Percentiles rank a stretch among this genome's conserved stretches.
Conservation (phyloP, 2,329 filamentous ascomycete species). For the Plenodomus tracheiphilus region DNA sequence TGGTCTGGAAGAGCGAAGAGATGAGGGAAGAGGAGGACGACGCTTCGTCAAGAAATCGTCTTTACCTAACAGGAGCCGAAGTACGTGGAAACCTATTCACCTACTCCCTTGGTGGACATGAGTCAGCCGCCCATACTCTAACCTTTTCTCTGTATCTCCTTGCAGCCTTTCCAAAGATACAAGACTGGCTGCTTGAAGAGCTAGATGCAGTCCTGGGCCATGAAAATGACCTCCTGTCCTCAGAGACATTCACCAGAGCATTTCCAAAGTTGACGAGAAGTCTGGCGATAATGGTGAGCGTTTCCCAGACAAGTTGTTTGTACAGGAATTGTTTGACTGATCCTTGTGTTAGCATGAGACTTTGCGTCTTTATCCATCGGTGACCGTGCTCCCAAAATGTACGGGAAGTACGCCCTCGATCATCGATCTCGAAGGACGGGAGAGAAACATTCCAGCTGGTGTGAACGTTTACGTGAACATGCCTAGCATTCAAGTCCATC, state of each 20-base stretch:
- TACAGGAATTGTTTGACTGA: neutral
- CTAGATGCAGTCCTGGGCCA: neutral
- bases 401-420: neutral
- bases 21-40: neutral
- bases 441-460: neutral
- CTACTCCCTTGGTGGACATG: neutral
- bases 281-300: neutral
- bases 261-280: neutral
- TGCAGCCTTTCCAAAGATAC: neutral
- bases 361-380: neutral
- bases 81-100: neutral
- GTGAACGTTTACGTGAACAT: constrained; percentile 1
- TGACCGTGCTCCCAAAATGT: neutral
- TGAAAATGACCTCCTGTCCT: neutral
- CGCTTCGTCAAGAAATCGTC: neutral
- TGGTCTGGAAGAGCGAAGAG: neutral
- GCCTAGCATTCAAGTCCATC: neutral
- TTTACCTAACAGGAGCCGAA: neutral
- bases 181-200: neutral
- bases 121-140: neutral
- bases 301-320: neutral
- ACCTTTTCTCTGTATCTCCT: neutral
- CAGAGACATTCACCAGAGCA: neutral
- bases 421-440: neutral
- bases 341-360: neutral